Base-by-base conservation (phyloP, 805 yeast species). In the Metschnikowia dekortorum region DNA sequence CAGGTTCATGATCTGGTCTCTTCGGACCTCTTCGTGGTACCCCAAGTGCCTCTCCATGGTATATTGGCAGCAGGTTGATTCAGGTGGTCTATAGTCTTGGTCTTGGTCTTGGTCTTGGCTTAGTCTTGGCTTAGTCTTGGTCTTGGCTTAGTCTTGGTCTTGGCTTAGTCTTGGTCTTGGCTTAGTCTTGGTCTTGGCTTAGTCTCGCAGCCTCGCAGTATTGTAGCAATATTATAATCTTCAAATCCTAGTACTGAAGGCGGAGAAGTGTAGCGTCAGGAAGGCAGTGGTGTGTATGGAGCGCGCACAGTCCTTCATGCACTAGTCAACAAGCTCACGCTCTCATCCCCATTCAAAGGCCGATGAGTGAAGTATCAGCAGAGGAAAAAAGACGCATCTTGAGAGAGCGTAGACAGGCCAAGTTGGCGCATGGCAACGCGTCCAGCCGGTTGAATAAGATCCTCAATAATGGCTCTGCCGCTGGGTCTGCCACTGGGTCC, bases 381-480 rank as follows among this genome's bases (percentile, higher is more conserved):
- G 83, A 81, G 38, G 88, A 83, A 55, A 82, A 78, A 65, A 78
- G 82, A 59, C 71, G 71, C 48, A 57, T 82, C 22, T 64, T 84
- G 41, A 73, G 87, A 51, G 87, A 84, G 60, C 75, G 86, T 61
- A 75, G 89, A 61, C 83, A 80, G 40, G 83, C 85, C 53, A 83
- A 82, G 61, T 74, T 84, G 71, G 67, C 71, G 46, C 73, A 75
- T 54, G 84, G 84, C 4, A 77, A 76, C 42, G 85, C 83, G 18
- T 60, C 79, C 3, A 71, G 71, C 18, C 68, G 89, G 53, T 64
- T 84, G 58, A 80, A 76, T 53, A 75, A 78, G 2, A 73, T 73
- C 22, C 61, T 73, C 49, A 70, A 39, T 46, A 37, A 37, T 9
- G 39, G 39, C 8, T 37, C 39, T 10, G 39, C 51, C 2, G 3